Conservation (phyloP, 108 stramenopile species). For the Licmophora abbreviata region DNA sequence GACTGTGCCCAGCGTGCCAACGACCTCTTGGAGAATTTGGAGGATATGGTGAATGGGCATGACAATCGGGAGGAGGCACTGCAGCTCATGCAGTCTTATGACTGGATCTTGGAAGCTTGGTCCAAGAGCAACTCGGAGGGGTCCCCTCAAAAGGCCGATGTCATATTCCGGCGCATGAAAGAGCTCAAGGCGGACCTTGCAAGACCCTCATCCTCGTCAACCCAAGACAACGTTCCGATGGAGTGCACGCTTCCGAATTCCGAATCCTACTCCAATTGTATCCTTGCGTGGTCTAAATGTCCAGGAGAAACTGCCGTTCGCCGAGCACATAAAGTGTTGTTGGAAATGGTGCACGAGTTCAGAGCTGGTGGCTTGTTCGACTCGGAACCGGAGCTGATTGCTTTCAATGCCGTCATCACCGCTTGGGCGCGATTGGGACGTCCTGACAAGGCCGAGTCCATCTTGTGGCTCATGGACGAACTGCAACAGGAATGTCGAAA, state of each 20-base stretch:
- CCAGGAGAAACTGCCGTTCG: conserved; percentile 5
- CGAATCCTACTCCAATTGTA: conserved; percentile 28
- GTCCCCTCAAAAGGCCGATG: conserved; percentile 14
- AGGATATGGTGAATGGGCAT: conserved; percentile 7
- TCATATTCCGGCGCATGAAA: conserved; percentile 18
- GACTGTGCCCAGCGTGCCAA: conserved; percentile 28
- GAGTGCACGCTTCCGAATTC: conserved; percentile 19
- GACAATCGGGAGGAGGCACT: conserved; percentile 8
- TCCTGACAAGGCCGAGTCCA: conserved; percentile 20
- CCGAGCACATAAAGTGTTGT: conserved; percentile 17
- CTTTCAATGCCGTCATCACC: conserved; percentile 38
- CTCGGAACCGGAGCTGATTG: conserved; percentile 23
- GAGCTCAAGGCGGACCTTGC: not conserved
- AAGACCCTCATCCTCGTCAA: too few species aligned
- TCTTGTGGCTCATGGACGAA: conserved; percentile 16
- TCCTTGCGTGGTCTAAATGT: conserved; percentile 32
- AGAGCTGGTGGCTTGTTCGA: not conserved
- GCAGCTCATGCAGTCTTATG: conserved; percentile 13
- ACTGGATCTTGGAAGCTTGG: conserved; percentile 37
- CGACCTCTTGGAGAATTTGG: conserved; percentile 8
- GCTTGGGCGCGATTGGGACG: conserved; percentile 27
- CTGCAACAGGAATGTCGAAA: conserved; percentile 8
- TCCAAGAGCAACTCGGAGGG: conserved; percentile 26
- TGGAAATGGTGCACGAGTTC: conserved; percentile 16
- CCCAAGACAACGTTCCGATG: not conserved